Base-by-base conservation (phyloP, 306 rosid species). In the Sechiopsis laciniata region DNA sequence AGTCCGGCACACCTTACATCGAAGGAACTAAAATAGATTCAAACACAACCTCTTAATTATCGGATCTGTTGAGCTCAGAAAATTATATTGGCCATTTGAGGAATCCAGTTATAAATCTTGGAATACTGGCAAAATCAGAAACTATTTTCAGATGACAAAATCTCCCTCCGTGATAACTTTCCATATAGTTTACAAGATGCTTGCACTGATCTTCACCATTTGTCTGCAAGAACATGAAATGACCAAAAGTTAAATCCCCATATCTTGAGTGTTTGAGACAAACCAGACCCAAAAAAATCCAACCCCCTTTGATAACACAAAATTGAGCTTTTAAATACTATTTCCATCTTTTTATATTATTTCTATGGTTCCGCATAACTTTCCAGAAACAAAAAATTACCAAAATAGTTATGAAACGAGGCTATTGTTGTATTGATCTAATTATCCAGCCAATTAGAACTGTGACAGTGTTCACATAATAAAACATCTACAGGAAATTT, bases 151-250 rank as follows among this genome's bases (percentile, higher is more conserved):
- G 64, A 75, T 80, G 73, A 63, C 81, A 77, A 71, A 94, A 89
- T 79, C 85, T 80, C 72, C 77, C 83, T 77, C 80, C 78, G 58
- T 52, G 81, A 50, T 76, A 55, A 35, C 78, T 85, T 88, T 80
- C 83, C 87, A 94, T 77, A 83, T 86, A 85, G 64, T 87, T 82
- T 20, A 82, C 86, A 22, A 91, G 92, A 78, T 74, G 75, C 77
- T 76, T 82, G 82, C 96, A 87, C 73, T 91, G 99, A 82, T 75
- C 69, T 85, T 94, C 89, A 2, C 96, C 99, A 74, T 94, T 89
- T 50, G 97, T 91, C 99, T 94, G 86, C 77, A 64, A 76, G 61
- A 74, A 46, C n/a, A 79, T 54, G 57, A 16, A 54, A 56, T 46
- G 21, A 35, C 24, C 2, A 21, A 74, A 74, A 17, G 63, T 22